Percentiles rank a stretch among this genome's conserved stretches.
Evolutionary conservation across 2,329 filamentous ascomycete genomes (phyloP).

Genomic region (Hymenoscyphus linearis): DNA sequence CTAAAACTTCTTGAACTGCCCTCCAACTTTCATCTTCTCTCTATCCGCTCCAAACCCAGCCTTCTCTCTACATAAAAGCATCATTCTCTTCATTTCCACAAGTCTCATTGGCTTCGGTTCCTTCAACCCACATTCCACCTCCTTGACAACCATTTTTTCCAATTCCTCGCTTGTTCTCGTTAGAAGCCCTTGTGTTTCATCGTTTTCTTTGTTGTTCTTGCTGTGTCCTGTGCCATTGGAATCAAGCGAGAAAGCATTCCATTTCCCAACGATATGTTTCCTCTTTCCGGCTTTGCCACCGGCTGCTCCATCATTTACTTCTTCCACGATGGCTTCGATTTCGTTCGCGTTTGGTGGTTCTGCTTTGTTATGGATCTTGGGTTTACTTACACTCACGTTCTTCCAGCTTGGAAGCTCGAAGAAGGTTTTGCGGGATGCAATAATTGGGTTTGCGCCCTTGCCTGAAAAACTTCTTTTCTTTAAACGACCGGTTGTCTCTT

Average conservation of each 20-base stretch:
- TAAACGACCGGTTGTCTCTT: background rate
- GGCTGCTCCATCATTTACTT: slow-evolving; percentile 6
- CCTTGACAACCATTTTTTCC: slow-evolving; percentile 25
- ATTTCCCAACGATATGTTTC: slow-evolving; percentile 10
- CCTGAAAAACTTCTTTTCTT: slow-evolving; percentile 13
- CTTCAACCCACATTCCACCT: slow-evolving; percentile 26
- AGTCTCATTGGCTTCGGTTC: slow-evolving; percentile 28
- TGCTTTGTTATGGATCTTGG: background rate
- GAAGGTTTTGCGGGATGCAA: slow-evolving; percentile 12
- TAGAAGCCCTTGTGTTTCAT: background rate
- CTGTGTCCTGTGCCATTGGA: background rate
- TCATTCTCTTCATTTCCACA: slow-evolving; percentile 29
- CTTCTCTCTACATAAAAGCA: slow-evolving; percentile 26
- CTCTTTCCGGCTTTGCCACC: slow-evolving; percentile 5
- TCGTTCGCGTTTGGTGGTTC: slow-evolving; percentile 11
- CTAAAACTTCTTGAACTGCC: background rate
- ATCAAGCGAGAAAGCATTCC: slow-evolving; percentile 9
- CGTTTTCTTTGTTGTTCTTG: background rate
- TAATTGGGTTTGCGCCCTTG: slow-evolving; percentile 12
- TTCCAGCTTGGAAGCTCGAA: slow-evolving; percentile 16
- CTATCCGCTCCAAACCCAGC: slow-evolving; percentile 14
- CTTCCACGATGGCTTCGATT: slow-evolving; percentile 12
- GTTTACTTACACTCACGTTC: background rate
- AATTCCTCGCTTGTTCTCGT: slow-evolving; percentile 5
- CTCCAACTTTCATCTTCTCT: slow-evolving; percentile 8